Evolutionary conservation across 2,329 filamentous ascomycete genomes (phyloP).

Genomic region (Neodidymelliopsis sp.): DNA sequence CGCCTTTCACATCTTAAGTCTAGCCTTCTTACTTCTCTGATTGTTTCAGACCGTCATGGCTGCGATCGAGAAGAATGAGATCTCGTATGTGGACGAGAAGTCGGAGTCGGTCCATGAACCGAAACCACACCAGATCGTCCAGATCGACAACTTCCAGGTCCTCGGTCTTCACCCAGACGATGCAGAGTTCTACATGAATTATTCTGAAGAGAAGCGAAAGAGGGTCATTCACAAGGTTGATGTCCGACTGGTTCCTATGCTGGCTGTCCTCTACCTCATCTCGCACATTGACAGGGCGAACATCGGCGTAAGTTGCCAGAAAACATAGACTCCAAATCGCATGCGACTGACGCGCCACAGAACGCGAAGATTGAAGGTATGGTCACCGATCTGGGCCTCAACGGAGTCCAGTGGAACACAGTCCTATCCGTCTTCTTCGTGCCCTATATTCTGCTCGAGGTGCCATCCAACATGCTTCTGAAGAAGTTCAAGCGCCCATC

Average conservation of each 20-base stretch:
- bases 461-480: slow-evolving; percentile 55
- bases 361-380: slow-evolving; percentile 70
- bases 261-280: slow-evolving; percentile 53
- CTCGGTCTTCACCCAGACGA: slow-evolving; percentile 31
- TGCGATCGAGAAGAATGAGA: slow-evolving; percentile 30
- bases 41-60: slow-evolving; percentile 14
- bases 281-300: slow-evolving; percentile 67
- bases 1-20: neutral
- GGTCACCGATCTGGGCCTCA: slow-evolving; percentile 63
- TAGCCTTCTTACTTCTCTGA: neutral
- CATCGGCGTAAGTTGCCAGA: slow-evolving; percentile 55
- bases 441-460: slow-evolving; percentile 45
- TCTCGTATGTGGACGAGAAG: slow-evolving; percentile 33
- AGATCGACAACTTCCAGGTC: slow-evolving; percentile 38
- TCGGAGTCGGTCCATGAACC: slow-evolving; percentile 23
- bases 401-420: slow-evolving; percentile 65
- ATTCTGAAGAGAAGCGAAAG: slow-evolving; percentile 56
- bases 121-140: slow-evolving; percentile 33
- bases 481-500: slow-evolving; percentile 40
- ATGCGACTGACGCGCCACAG: slow-evolving; percentile 1
- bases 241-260: slow-evolving; percentile 45
- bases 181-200: slow-evolving; percentile 34
- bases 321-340: neutral
- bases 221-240: slow-evolving; percentile 45
- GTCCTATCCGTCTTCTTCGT: slow-evolving; percentile 68